A percentile compares a stretch with the other conserved stretches of the same genome.
phyloP scores from a whole-genome alignment of 2,329 filamentous ascomycete species.

The Diaporthe sp. region DNA sequence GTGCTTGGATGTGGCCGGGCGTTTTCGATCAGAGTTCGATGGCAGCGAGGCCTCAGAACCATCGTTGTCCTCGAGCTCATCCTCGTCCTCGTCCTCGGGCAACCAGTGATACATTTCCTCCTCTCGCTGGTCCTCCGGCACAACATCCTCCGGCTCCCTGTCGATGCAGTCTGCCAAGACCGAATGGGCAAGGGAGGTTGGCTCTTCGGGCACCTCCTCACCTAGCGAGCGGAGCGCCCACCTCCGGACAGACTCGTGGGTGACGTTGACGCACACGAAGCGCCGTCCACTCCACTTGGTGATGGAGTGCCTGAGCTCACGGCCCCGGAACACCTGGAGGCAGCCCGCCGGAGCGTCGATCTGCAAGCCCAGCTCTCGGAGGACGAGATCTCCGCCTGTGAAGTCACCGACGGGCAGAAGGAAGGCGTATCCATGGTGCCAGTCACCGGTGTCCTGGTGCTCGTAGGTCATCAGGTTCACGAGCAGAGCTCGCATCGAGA shows the following conservation, averaged over 20 bases:
- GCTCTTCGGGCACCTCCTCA: background rate
- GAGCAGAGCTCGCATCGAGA: background rate
- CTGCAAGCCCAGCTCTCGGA: slow-evolving; percentile 18
- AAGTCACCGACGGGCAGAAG: slow-evolving; percentile 3
- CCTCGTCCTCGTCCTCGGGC: background rate
- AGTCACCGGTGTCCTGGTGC: slow-evolving; percentile 14
- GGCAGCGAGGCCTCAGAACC: background rate
- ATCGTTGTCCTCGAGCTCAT: background rate
- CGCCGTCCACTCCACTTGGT: background rate
- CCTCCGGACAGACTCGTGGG: slow-evolving; percentile 11
- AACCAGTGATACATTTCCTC: background rate
- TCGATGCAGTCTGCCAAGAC: slow-evolving; percentile 10
- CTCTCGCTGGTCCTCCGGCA: slow-evolving; percentile 3
- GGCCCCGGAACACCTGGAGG: slow-evolving; percentile 14
- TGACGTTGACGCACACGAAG: slow-evolving; percentile 20
- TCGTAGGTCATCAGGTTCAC: slow-evolving; percentile 24
- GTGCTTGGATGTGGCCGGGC: background rate
- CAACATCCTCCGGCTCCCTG: slow-evolving; percentile 5
- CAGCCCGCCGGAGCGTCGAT: background rate
- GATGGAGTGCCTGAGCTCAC: slow-evolving; percentile 1
- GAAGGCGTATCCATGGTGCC: slow-evolving; percentile 12
- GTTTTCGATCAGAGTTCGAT: background rate
- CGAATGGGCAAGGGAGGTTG: background rate
- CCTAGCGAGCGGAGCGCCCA: background rate
- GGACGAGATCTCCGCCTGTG: background rate